Percentiles rank a stretch among this genome's conserved stretches.
Conservation (phyloP, 129 eudicot genomes). For the Chrysanthemum seticuspe region DNA sequence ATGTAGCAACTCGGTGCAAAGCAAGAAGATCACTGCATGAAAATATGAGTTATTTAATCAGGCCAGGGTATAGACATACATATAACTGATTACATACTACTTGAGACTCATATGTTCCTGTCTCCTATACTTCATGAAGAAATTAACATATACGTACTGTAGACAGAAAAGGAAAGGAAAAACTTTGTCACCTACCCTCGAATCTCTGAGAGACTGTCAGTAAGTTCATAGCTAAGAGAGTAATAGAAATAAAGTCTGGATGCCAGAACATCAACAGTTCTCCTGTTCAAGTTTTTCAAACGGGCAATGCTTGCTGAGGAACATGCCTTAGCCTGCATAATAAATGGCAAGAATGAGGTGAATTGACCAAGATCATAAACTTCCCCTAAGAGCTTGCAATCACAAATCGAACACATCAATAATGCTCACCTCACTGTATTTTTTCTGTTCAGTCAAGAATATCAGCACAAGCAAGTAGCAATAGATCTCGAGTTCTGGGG, state of each 20-base stretch:
- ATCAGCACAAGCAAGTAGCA: slow-evolving; percentile 89
- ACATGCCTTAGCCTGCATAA: slow-evolving; percentile 86
- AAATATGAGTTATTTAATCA: slow-evolving; percentile 14
- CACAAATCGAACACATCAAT: neutral
- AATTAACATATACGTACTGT: neutral
- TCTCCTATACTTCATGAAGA: too few species aligned
- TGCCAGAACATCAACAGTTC: slow-evolving; percentile 88
- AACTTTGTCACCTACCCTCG: slow-evolving; percentile 66
- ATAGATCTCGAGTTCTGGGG: slow-evolving; percentile 85
- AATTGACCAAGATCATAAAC: slow-evolving; percentile 10
- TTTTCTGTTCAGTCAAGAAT: slow-evolving; percentile 81
- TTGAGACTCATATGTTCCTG: too few species aligned
- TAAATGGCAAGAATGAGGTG: slow-evolving; percentile 3
- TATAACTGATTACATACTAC: neutral
- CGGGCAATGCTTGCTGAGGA: slow-evolving; percentile 92
- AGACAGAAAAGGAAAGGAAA: slow-evolving; percentile 1
- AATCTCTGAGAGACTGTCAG: slow-evolving; percentile 84
- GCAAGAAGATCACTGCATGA: slow-evolving; percentile 72
- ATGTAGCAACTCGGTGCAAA: slow-evolving; percentile 87
- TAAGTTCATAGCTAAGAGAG: slow-evolving; percentile 84
- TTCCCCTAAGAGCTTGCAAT: neutral
- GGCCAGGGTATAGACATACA: slow-evolving; percentile 2
- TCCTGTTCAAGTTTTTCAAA: slow-evolving; percentile 69
- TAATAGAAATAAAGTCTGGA: slow-evolving; percentile 78
- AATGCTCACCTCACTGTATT: slow-evolving; percentile 60